phyloP scores from a whole-genome alignment of 176 grass and related monocot genomes.

The Pontederia crassipes region DNA sequence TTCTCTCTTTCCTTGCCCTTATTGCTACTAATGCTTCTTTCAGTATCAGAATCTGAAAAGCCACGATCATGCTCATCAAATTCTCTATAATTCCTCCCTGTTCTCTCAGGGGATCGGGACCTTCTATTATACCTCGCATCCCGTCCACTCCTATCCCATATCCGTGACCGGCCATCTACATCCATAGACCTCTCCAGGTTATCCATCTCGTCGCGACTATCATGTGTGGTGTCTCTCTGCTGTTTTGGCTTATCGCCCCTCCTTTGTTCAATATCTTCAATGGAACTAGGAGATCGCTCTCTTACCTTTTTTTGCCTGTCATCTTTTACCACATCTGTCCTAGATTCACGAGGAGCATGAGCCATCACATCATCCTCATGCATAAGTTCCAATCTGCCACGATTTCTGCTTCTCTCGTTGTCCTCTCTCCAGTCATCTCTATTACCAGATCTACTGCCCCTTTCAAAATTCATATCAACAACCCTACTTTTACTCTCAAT shows the following conservation, averaged over 20 bases:
- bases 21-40: slow-evolving; percentile 26
- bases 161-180: slow-evolving; percentile 23
- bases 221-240: slow-evolving; percentile 10
- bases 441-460: slow-evolving; percentile 8
- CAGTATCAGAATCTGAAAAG: slow-evolving; percentile 43
- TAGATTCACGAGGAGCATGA: slow-evolving; percentile 18
- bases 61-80: slow-evolving; percentile 29
- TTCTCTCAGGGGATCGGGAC: slow-evolving; percentile 26
- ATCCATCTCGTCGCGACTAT: slow-evolving; percentile 10
- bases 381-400: not conserved
- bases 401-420: slow-evolving; percentile 13
- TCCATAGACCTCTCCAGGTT: slow-evolving; percentile 24
- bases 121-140: slow-evolving; percentile 20
- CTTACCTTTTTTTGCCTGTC: slow-evolving; percentile 15
- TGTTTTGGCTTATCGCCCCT: slow-evolving; percentile 19
- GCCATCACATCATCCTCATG: slow-evolving; percentile 16
- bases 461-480: slow-evolving; percentile 22
- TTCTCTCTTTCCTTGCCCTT: slow-evolving; percentile 35
- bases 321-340: slow-evolving; percentile 13
- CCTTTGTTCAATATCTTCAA: slow-evolving; percentile 12
- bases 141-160: slow-evolving; percentile 17
- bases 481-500: slow-evolving; percentile 20
- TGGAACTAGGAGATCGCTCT: slow-evolving; percentile 12
- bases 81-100: slow-evolving; percentile 24
- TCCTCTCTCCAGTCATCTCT: slow-evolving; percentile 20